These are phyloP conservation scores for Blastobotrys apis DNA, from an alignment of 1,139 yeast genomes.

Conservation along the genomic window DNA sequence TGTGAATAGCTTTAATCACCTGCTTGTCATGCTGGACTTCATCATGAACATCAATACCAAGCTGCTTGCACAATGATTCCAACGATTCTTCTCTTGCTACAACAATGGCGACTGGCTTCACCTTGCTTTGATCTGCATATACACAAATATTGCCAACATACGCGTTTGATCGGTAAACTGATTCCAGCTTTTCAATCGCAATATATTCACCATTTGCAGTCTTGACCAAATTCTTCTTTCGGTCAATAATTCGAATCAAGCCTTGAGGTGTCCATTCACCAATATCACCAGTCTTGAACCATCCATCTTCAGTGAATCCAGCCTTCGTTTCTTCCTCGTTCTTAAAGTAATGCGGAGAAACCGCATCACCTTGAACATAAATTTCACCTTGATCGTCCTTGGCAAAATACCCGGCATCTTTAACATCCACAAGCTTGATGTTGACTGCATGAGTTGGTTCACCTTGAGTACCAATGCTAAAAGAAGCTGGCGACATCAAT, in stretches of 20 bases:
- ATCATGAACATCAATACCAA: constrained; percentile 49
- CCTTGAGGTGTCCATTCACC: constrained; percentile 89
- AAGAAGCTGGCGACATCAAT: constrained; percentile 58
- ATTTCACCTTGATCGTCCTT: constrained; percentile 93
- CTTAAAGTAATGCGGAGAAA: constrained; percentile 73
- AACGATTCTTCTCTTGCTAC: constrained; percentile 73
- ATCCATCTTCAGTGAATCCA: constrained; percentile 78
- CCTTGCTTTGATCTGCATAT: constrained; percentile 81
- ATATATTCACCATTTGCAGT: constrained; percentile 96
- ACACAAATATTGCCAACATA: constrained; percentile 80
- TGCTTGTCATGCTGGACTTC: constrained; percentile 55
- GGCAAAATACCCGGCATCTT: constrained; percentile 89
- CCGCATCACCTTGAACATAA: constrained; percentile 68
- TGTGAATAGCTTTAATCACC: constrained; percentile 52
- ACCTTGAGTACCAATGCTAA: constrained; percentile 77
- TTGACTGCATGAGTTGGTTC: constrained; percentile 78
- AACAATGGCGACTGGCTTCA: constrained; percentile 88
- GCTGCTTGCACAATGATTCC: constrained; percentile 53
- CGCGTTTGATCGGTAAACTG: constrained; percentile 73
- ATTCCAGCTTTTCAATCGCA: constrained; percentile 89
- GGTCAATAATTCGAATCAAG: constrained; percentile 77
- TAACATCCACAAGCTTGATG: constrained; percentile 83
- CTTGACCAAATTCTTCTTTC: constrained; percentile 94
- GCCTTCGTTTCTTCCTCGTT: constrained; percentile 76
- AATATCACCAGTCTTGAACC: constrained; percentile 98